Evolutionary conservation across 495 filamentous ascomycete species (phyloP).

Genomic region (Penicillium egyptiacum): DNA sequence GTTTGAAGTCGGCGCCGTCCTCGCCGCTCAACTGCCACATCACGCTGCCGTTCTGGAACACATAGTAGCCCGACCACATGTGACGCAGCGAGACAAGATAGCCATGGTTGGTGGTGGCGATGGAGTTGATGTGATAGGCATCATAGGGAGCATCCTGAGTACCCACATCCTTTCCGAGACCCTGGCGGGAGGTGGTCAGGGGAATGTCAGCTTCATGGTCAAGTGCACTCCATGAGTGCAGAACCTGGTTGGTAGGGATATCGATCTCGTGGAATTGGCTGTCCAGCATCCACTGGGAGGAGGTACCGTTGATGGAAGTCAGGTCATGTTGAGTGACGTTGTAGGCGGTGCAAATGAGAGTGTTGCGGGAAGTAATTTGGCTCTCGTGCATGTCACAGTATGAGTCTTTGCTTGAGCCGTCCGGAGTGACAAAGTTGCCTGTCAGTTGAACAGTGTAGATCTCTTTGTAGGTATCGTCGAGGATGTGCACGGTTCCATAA

Average conservation of each 20-base stretch:
- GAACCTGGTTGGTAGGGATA: constrained; percentile 31
- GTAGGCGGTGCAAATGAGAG: constrained; percentile 56
- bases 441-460: constrained; percentile 37
- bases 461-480: constrained; percentile 41
- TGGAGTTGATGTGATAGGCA: constrained; percentile 45
- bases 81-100: constrained; percentile 41
- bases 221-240: constrained; percentile 37
- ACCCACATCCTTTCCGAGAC: constrained; percentile 19
- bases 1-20: constrained; percentile 44
- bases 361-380: constrained; percentile 47
- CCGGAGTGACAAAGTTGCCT: constrained; percentile 31
- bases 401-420: constrained; percentile 27
- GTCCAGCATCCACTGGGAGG: constrained; percentile 48
- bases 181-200: constrained; percentile 29
- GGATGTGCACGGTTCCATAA: constrained; percentile 38
- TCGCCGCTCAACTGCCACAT: constrained; percentile 42
- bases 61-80: constrained; percentile 38
- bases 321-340: constrained; percentile 51
- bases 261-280: constrained; percentile 48
- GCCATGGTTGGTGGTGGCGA: constrained; percentile 36
- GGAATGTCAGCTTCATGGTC: constrained; percentile 28
- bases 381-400: constrained; percentile 52
- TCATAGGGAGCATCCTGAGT: constrained; percentile 33
- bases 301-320: constrained; percentile 36
- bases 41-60: constrained; percentile 39